Conservation (phyloP, 441 rosid genomes). For the Corymbia citriodora region DNA sequence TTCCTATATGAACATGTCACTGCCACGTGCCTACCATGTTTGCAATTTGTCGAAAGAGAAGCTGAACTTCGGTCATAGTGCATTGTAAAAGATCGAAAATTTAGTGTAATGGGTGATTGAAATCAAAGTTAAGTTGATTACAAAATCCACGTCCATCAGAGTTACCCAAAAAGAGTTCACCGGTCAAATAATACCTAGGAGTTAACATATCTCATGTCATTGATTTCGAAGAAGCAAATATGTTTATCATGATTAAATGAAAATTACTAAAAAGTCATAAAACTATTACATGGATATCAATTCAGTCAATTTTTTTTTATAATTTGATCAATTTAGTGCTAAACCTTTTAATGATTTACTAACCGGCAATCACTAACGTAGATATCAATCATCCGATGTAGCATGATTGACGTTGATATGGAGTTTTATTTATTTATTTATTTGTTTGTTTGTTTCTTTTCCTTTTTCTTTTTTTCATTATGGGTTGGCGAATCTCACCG, state of each 20-base stretch:
- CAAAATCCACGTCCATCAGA: background rate
- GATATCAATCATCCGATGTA: rapidly evolving
- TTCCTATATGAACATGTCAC: background rate
- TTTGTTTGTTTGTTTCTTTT: background rate
- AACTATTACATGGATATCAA: background rate
- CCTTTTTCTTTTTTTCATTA: background rate
- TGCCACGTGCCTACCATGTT: background rate
- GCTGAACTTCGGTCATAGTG: background rate
- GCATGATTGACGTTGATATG: rapidly evolving
- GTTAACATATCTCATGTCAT: background rate
- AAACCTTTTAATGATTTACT: background rate
- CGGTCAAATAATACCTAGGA: background rate
- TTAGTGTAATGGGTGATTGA: background rate
- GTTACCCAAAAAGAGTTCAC: background rate
- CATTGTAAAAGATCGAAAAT: background rate
- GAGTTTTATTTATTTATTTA: background rate
- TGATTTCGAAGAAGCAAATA: background rate
- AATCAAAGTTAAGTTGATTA: background rate
- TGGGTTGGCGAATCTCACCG: background rate
- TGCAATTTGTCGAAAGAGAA: background rate
- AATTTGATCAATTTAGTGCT: background rate
- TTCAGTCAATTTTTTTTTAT: background rate
- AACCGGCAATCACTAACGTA: rapidly evolving
- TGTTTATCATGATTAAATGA: background rate
- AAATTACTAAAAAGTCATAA: background rate